Percentiles rank a stretch among this genome's conserved stretches.
Evolutionary conservation across 1,284 basidiomycete genomes (phyloP).

Genomic region (Cystobasidium pallidum): DNA sequence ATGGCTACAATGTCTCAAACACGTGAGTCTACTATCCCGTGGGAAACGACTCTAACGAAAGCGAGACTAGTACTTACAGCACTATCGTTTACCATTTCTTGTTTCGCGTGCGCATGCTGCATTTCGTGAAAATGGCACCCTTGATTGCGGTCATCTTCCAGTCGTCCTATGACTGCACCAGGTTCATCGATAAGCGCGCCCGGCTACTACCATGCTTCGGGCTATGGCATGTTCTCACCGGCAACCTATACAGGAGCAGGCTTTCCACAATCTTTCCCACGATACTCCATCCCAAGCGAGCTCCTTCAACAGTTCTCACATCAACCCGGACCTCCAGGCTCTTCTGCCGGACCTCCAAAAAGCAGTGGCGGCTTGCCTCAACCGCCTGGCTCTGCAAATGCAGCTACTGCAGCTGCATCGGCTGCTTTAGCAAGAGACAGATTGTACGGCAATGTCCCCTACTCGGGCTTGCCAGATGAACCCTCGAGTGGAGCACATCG

Average conservation of each 20-base stretch:
- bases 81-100: too few relatives aligned
- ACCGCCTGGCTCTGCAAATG: slow-evolving; percentile 4
- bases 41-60: background rate
- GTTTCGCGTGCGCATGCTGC: too few relatives aligned
- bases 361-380: slow-evolving; percentile 12
- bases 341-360: slow-evolving; percentile 14
- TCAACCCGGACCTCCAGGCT: slow-evolving; percentile 6
- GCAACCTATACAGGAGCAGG: slow-evolving; percentile 39
- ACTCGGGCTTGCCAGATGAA: slow-evolving; percentile 7
- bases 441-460: background rate
- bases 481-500: background rate
- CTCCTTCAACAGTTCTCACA: background rate
- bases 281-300: background rate
- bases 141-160: background rate
- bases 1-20: slow-evolving; percentile 39
- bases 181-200: slow-evolving; percentile 11
- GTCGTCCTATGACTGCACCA: slow-evolving; percentile 40
- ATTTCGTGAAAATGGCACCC: too few relatives aligned
- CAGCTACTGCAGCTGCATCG: slow-evolving; percentile 16
- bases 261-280: slow-evolving; percentile 23
- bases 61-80: too few relatives aligned
- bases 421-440: slow-evolving; percentile 1
- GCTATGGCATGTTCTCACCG: slow-evolving; percentile 43
- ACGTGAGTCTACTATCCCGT: slow-evolving; percentile 21
- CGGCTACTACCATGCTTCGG: slow-evolving; percentile 34